Conservation (phyloP, 2,329 filamentous ascomycete species). For the Hypoxylon sp. region DNA sequence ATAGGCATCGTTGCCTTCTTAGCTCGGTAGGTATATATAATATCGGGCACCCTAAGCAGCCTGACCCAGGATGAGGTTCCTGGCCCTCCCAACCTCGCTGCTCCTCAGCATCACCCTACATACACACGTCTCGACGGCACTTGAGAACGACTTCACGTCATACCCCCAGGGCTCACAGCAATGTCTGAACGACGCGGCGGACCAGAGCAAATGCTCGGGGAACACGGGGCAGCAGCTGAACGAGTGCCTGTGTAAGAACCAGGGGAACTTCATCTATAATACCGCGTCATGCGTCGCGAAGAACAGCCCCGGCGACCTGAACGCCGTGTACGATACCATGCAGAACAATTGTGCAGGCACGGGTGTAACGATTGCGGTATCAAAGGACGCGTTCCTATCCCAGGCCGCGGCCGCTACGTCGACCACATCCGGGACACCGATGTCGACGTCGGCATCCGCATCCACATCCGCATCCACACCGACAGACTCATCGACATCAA, state of each 20-base stretch:
- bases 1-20: neutral
- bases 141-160: constrained; percentile 60
- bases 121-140: constrained; percentile 42
- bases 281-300: constrained; percentile 63
- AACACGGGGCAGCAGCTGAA: constrained; percentile 60
- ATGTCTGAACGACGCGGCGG: constrained; percentile 62
- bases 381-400: constrained; percentile 59
- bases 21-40: neutral
- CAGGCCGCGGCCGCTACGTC: constrained; percentile 50
- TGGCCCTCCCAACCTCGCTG: constrained; percentile 44
- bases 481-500: constrained; percentile 28
- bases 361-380: constrained; percentile 60
- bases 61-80: constrained; percentile 42
- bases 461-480: constrained; percentile 20
- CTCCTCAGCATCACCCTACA: constrained; percentile 52
- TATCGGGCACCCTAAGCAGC: neutral
- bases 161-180: constrained; percentile 60
- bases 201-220: constrained; percentile 59
- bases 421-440: constrained; percentile 36
- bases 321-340: constrained; percentile 62
- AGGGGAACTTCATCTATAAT: constrained; percentile 64
- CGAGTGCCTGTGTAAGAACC: constrained; percentile 65
- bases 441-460: constrained; percentile 20
- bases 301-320: constrained; percentile 56
- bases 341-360: constrained; percentile 61